Evolutionary conservation across 768 basidiomycete species (phyloP).

Genomic region (Amanita thiersii): DNA sequence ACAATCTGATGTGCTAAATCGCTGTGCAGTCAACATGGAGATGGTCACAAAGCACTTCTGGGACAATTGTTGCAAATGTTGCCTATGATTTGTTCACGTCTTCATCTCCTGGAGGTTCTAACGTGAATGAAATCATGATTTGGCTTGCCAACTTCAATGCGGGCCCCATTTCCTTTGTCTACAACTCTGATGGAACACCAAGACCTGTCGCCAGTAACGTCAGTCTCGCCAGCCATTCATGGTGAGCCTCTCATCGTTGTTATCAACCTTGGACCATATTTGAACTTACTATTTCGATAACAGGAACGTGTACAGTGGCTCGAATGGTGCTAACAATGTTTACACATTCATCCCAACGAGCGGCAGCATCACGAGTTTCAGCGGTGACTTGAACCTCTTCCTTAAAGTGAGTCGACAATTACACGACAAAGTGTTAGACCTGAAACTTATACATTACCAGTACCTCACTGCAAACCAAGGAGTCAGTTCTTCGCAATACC

Average conservation of each 20-base stretch:
- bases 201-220: conserved; percentile 35
- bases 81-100: too few species aligned
- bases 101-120: too few species aligned
- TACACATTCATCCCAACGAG: conserved; percentile 37
- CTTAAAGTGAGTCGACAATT: conserved; percentile 27
- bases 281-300: too few species aligned
- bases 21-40: too few species aligned
- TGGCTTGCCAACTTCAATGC: conserved; percentile 56
- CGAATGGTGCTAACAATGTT: conserved; percentile 44
- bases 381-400: conserved; percentile 45
- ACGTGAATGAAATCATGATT: too few species aligned
- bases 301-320: too few species aligned
- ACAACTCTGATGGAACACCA: conserved; percentile 35
- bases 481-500: too few species aligned
- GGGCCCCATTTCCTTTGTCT: conserved; percentile 45
- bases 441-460: conserved; percentile 19
- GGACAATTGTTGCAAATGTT: too few species aligned
- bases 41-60: too few species aligned
- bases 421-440: not conserved
- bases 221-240: conserved; percentile 39
- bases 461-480: conserved; percentile 40
- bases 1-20: too few species aligned
- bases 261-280: conserved; percentile 41
- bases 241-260: conserved; percentile 22
- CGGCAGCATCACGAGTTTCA: conserved; percentile 37